Evolutionary conservation across 2,329 filamentous ascomycete species (phyloP), one percentile per base, ranked within the genome.

Genomic region (Saccharata proteae): DNA sequence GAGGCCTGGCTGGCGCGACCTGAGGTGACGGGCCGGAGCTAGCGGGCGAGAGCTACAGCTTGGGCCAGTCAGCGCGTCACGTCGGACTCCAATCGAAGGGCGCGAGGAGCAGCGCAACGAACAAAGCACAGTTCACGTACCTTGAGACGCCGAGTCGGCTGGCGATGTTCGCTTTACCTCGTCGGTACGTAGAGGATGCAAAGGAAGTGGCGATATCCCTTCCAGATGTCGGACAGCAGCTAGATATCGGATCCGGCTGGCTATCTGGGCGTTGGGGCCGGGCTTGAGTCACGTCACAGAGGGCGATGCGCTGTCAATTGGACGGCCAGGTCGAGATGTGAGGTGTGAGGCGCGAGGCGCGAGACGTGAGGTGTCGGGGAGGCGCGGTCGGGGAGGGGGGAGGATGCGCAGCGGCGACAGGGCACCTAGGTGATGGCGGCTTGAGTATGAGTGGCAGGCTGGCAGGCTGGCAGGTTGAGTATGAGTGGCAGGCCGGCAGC

Each of bases 281-380:
- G 40, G 44, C 38, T 47, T 26, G 46, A 38, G 46, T 55, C 51
- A 55, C 49, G 50, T 54, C 46, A 49, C 47, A 40, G 43, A 43
- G 49, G 43, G 43, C 42, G 49, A 50, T 57, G 54, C 47, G 54
- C 51, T 57, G 54, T 55, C 54, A 57, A 55, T 57, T 52, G 52
- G 31, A 28, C 25, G 30, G 36, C 25, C 51, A 49, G 47, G 48
- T 35, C 32, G 51, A 52, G 52, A 46, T 48, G 49, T 52, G 51
- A 49, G 45, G 50, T 44, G 38, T 36, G 40, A 41, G 43, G 42
- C 42, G 43, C 34, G 29, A 39, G 29, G 44, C 38, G 49, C 48
- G 28, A 30, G 17, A 13, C 17, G 13, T 16, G 28, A 19, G 34
- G 32, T 29, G 29, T 21, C 30, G 22, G 18, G 19, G 19, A 21